phyloP scores from a whole-genome alignment of 768 basidiomycete species.

The Antrodiella citrinella region DNA sequence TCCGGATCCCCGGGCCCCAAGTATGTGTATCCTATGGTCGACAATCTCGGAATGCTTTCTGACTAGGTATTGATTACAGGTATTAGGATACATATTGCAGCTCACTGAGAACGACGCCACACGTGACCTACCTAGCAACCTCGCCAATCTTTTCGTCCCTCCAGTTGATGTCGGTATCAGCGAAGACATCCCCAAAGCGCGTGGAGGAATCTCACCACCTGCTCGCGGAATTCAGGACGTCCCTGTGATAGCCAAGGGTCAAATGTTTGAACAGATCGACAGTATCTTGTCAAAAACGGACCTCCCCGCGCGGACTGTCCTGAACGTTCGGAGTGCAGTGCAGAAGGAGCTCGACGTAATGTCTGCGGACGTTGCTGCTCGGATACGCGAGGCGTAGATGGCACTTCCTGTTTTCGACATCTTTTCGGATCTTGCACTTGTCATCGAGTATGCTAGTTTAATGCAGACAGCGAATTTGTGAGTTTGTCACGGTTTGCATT shows the following conservation, averaged over 20 bases:
- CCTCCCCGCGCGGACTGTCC: neutral
- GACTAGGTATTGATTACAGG: neutral
- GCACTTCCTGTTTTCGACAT: too few species aligned
- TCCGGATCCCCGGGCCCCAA: neutral
- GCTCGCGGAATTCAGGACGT: neutral
- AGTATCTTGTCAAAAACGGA: neutral
- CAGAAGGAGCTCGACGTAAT: neutral
- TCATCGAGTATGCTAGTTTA: too few species aligned
- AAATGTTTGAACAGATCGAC: neutral
- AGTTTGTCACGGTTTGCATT: too few species aligned
- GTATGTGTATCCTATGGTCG: neutral
- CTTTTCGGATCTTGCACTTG: too few species aligned
- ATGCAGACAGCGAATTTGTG: too few species aligned
- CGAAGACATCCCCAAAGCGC: neutral
- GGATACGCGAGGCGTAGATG: neutral
- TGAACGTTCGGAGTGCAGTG: neutral
- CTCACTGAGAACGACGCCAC: conserved; percentile 1
- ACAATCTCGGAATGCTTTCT: too few species aligned
- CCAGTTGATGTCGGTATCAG: neutral
- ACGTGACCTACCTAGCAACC: neutral
- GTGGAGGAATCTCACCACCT: neutral
- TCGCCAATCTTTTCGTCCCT: neutral
- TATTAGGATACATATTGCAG: neutral
- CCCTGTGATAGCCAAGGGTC: neutral
- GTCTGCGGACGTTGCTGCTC: neutral